Percentiles rank a stretch among this genome's conserved stretches.
These are phyloP conservation scores for Ceratobasidium sp. DNA, from an alignment of 1,284 basidiomycete species.

Conservation along the genomic window DNA sequence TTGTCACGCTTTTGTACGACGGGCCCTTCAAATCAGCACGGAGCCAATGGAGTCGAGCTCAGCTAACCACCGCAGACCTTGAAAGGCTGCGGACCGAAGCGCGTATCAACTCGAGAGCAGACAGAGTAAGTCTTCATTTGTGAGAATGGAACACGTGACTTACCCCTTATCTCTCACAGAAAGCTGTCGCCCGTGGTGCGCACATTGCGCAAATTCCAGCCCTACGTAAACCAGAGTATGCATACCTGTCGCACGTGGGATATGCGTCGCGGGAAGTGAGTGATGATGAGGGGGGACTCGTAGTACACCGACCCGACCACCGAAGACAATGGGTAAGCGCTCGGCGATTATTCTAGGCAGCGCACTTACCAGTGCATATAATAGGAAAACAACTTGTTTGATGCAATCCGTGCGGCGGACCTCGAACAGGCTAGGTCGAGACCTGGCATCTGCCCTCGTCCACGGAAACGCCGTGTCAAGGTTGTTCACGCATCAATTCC, in stretches of 20 bases:
- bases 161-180: background rate
- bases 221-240: background rate
- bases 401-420: background rate
- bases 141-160: background rate
- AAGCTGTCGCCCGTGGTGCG: background rate
- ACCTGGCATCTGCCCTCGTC: background rate
- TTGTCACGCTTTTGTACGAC: background rate
- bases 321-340: background rate
- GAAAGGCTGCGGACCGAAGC: background rate
- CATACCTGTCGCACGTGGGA: background rate
- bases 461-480: background rate
- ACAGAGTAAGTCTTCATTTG: background rate
- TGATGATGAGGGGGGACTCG: background rate
- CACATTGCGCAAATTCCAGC: background rate
- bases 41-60: background rate
- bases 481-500: background rate
- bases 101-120: background rate
- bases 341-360: background rate
- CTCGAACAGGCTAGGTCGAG: background rate
- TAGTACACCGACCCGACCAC: background rate
- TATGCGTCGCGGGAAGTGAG: background rate
- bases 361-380: background rate
- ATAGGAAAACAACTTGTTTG: slow-evolving; percentile 1
- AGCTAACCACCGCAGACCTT: background rate
- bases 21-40: background rate